A percentile compares a stretch with the other conserved stretches of the same genome.
Conservation (phyloP, 2,329 filamentous ascomycete species). For the Lasiodiplodia citricola region DNA sequence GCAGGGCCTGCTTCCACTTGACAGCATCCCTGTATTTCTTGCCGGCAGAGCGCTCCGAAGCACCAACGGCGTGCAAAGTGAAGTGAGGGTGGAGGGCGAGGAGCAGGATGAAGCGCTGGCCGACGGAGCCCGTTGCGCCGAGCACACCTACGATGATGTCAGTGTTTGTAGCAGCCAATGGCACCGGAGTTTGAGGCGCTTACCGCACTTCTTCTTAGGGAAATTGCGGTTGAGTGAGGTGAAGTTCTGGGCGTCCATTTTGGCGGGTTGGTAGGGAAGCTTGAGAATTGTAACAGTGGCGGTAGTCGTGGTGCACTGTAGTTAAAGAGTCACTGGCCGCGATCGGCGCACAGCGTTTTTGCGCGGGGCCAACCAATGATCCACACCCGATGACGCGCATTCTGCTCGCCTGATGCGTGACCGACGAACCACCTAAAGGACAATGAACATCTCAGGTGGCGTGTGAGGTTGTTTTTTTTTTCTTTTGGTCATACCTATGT, state of each 20-base stretch:
- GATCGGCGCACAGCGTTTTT: constrained; percentile 21
- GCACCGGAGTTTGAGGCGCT: constrained; percentile 29
- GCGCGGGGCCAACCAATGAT: constrained; percentile 11
- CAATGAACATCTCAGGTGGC: no score
- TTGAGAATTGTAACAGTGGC: not conserved
- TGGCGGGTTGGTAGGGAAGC: not conserved
- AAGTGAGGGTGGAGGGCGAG: constrained; percentile 88
- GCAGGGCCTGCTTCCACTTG: constrained; percentile 88
- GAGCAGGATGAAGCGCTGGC: constrained; percentile 92
- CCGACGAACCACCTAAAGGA: not conserved
- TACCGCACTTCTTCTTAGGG: constrained; percentile 60
- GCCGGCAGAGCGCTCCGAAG: constrained; percentile 84
- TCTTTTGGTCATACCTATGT: no score
- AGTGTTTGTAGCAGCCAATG: constrained; percentile 29
- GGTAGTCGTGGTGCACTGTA: not conserved
- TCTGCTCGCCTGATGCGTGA: constrained; percentile 5
- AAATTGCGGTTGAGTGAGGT: constrained; percentile 48
- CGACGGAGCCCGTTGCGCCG: constrained; percentile 91
- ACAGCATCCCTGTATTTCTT: constrained; percentile 96
- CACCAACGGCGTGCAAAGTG: constrained; percentile 84
- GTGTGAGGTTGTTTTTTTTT: no score
- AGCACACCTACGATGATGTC: constrained; percentile 63
- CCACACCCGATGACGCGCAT: constrained; percentile 5
- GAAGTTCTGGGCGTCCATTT: constrained; percentile 52
- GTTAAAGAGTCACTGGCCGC: constrained; percentile 1